Evolutionary conservation across 768 basidiomycete genomes (phyloP).

Genomic region (Russula virescens): DNA sequence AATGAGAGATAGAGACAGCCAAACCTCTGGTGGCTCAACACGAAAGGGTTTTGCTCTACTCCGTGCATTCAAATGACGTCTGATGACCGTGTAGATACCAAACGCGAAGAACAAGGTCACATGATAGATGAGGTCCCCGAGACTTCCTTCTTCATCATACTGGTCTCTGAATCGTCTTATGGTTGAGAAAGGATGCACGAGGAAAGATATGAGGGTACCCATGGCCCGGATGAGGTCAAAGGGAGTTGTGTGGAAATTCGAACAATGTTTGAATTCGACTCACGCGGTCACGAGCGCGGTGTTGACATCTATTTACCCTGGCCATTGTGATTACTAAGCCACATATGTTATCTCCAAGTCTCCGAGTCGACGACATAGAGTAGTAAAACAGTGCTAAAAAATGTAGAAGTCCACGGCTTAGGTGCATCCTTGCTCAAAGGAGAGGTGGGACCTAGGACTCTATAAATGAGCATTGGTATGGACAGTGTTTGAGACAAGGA

Average conservation of each 20-base stretch:
- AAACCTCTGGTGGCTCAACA: conserved; percentile 52
- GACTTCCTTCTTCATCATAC: conserved; percentile 31
- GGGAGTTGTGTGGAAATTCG: conserved; percentile 2
- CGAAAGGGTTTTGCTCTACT: conserved; percentile 71
- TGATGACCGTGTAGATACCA: conserved; percentile 74
- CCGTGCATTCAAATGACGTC: conserved; percentile 65
- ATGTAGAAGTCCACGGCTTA: too few relatives aligned
- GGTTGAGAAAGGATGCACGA: conserved; percentile 49
- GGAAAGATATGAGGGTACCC: conserved; percentile 32
- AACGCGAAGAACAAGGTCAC: conserved; percentile 65
- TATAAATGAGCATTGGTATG: neutral
- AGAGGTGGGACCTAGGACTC: neutral
- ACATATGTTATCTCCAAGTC: neutral
- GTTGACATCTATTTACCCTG: conserved; percentile 20
- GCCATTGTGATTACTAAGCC: conserved; percentile 4
- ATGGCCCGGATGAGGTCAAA: conserved; percentile 8
- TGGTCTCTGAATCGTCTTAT: conserved; percentile 43
- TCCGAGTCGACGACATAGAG: too few relatives aligned
- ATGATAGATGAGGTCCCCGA: conserved; percentile 56
- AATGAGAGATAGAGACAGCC: conserved; percentile 24
- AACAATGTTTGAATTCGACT: neutral
- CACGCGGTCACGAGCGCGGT: conserved; percentile 23
- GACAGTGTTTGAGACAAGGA: neutral
- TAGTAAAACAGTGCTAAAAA: too few relatives aligned
- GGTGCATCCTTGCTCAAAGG: too few relatives aligned